Evolutionary conservation across 345 rosid species (phyloP).

Genomic region (Eucalyptus pauciflora): DNA sequence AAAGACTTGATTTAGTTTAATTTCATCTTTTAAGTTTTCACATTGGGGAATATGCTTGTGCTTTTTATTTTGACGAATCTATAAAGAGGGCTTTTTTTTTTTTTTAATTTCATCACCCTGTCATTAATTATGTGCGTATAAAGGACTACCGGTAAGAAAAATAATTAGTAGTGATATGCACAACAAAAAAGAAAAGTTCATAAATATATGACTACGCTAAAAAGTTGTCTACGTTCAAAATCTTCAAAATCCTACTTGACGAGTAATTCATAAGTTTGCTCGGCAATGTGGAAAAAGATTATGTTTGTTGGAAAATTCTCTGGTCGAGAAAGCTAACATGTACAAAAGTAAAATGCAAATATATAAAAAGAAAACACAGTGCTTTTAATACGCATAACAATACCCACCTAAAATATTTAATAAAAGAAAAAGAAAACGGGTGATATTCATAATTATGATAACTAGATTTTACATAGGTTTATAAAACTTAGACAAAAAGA

Average conservation of each 20-base stretch:
- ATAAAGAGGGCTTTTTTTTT: background rate
- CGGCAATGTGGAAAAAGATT: background rate
- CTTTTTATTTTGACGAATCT: background rate
- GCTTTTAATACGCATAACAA: background rate
- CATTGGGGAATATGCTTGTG: background rate
- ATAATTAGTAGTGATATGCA: background rate
- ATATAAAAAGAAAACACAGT: background rate
- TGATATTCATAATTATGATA: background rate
- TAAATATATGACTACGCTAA: background rate
- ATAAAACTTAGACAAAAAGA: background rate
- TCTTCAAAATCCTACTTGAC: background rate
- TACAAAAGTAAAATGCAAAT: background rate
- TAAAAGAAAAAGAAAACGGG: background rate
- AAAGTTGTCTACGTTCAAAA: background rate
- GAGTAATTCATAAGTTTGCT: background rate
- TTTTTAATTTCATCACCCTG: background rate
- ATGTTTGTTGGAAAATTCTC: background rate
- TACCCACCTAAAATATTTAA: background rate
- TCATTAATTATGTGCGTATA: background rate
- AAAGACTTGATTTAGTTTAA: background rate
- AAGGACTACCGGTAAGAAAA: background rate
- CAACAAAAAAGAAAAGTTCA: background rate
- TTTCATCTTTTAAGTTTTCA: background rate
- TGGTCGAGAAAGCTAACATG: background rate
- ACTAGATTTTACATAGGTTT: background rate